Base-by-base conservation (phyloP, 2,329 filamentous ascomycete genomes). In the Epichloe scottii region DNA sequence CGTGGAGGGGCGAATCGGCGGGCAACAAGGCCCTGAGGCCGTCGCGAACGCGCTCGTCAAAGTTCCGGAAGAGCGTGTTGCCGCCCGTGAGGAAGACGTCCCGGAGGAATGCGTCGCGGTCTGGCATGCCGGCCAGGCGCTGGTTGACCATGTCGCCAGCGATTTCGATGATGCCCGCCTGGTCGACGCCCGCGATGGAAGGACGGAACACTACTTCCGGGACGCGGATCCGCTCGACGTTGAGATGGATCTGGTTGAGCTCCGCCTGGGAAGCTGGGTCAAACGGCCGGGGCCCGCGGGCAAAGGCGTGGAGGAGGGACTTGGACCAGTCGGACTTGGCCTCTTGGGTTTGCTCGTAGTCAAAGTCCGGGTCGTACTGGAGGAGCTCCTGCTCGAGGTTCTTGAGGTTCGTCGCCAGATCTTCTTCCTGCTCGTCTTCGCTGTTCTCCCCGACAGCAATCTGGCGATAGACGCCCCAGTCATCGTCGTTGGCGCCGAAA, bases 1-100 rank as follows among this genome's bases (percentile, higher is more conserved):
- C 80, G 11, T 65, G 67, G n/a, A 96, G 69, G 33, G 78, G 73
- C 17, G 82, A 71, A 12, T 82, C 83, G 14, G 82, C 76, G 2
- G 89, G 86, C 58, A 96, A 66, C 53, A 88, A 78, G 1, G 82
- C 80, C 38, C 78, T 76, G 49, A 97, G 71, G 46, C 93, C 91
- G 33, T 78, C 76, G 48, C 78, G 73, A 54, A 97, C 71, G 33
- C 91, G 75, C 60, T 94, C 84, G 61, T 96, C 89, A 62, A 98
- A 95, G 56, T 86, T 86, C 53, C 78, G 70, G 68, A 96, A 95
- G 44, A 95, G 70, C 0, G 87, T 89, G 65, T 91, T 91, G 15
- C 94, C 93, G n/a, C 93, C 91, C 0, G 91, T 97, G 40, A 97
- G 69, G 71, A 98, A 97, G 38, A 98, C 78, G 64, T 98, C 91